Percentiles rank a stretch among this genome's conserved stretches.
phyloP scores from a whole-genome alignment of 768 basidiomycete species.

The Chalciporus piperatus region DNA sequence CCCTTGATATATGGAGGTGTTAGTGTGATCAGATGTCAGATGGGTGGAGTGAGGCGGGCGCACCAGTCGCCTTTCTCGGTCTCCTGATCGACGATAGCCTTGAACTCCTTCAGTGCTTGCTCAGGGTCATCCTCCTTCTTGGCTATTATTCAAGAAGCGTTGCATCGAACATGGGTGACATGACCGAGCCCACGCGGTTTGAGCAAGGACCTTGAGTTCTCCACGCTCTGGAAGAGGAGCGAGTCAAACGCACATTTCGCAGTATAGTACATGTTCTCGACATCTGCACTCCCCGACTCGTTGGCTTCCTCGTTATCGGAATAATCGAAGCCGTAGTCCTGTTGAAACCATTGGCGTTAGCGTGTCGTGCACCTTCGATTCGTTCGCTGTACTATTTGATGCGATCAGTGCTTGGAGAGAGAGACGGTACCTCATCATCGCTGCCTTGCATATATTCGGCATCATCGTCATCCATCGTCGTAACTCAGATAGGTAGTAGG shows the following conservation, averaged over 20 bases:
- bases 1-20: slow-evolving; percentile 51
- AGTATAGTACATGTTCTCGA: slow-evolving; percentile 98
- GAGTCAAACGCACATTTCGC: slow-evolving; percentile 74
- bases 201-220: neutral
- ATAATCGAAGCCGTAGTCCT: slow-evolving; percentile 97
- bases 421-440: slow-evolving; percentile 69
- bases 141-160: slow-evolving; percentile 44
- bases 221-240: neutral
- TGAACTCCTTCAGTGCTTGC: slow-evolving; percentile 86
- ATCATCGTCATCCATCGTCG: slow-evolving; percentile 84
- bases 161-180: neutral
- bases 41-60: slow-evolving; percentile 16
- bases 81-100: slow-evolving; percentile 85
- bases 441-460: slow-evolving; percentile 92
- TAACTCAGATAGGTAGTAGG: neutral
- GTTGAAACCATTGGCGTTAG: slow-evolving; percentile 8
- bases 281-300: slow-evolving; percentile 77
- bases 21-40: neutral
- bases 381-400: neutral
- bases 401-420: neutral
- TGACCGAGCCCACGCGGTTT: too few species aligned
- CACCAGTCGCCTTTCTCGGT: slow-evolving; percentile 94
- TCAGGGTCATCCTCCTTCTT: slow-evolving; percentile 95
- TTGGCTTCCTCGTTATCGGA: slow-evolving; percentile 86
- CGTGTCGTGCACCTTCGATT: slow-evolving; percentile 2